Percentiles rank a stretch among this genome's conserved stretches.
Evolutionary conservation across 495 filamentous ascomycete species (phyloP).

Genomic region (Clohesyomyces aquaticus): DNA sequence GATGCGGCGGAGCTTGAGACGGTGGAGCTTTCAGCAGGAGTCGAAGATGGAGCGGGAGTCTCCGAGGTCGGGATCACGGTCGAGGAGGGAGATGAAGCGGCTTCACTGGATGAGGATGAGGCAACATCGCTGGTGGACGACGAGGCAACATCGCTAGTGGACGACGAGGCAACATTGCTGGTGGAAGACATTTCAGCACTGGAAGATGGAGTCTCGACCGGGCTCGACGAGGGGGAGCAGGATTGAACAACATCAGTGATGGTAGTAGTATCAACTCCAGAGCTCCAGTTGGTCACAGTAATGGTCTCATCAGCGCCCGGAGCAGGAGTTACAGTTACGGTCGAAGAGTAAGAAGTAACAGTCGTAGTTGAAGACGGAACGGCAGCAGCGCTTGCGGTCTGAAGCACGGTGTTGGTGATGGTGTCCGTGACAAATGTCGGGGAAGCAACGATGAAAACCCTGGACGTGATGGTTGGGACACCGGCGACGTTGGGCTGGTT

Average conservation of each 20-base stretch:
- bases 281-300: constrained; percentile 1
- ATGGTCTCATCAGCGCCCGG: background rate
- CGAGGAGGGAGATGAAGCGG: too few relatives aligned
- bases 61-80: too few relatives aligned
- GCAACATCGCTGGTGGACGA: too few relatives aligned
- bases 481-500: constrained; percentile 16
- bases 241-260: constrained; percentile 10
- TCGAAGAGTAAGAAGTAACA: constrained; percentile 16
- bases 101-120: too few relatives aligned
- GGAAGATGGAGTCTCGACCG: background rate
- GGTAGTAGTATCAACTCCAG: constrained; percentile 2
- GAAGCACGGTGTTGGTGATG: background rate
- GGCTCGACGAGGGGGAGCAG: constrained; percentile 13
- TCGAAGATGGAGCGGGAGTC: too few relatives aligned
- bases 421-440: constrained; percentile 17
- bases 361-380: constrained; percentile 21
- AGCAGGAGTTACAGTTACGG: constrained; percentile 11
- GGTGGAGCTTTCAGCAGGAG: background rate
- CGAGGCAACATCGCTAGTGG: too few relatives aligned
- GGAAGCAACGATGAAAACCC: constrained; percentile 20
- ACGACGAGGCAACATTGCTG: too few relatives aligned
- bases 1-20: background rate
- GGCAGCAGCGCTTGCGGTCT: constrained; percentile 6
- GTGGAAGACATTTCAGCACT: too few relatives aligned
- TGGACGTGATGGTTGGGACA: constrained; percentile 11